Evolutionary conservation across 2,329 filamentous ascomycete species (phyloP), one percentile per base, ranked within the genome.

Genomic region (Fusarium nurragi): DNA sequence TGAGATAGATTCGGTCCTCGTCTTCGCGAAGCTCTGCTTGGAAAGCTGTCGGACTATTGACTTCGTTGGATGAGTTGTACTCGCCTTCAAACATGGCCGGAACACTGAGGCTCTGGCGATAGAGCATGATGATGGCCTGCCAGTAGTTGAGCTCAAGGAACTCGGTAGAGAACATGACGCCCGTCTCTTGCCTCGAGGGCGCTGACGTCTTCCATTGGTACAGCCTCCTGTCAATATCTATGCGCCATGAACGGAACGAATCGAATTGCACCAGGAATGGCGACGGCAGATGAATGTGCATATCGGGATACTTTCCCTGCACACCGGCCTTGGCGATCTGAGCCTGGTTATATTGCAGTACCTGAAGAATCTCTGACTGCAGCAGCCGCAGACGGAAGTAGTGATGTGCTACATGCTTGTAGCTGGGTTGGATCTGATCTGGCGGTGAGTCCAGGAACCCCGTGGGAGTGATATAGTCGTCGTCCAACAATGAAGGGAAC

Each of bases 111-210:
- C 93, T 95, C 77, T 97, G 94, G 53, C 94, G 85, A 76, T 98
- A 98, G 19, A 98, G 85, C 90, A 97, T 93, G 68, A 97, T 96
- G 60, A 98, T 89, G 5, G 93, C 93, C 76, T 97, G 94, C 94
- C 94, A 98, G 77, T 98, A 98, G 76, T 98, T 98, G 60, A 98
- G 84, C 71, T 97, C 93, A 6, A 97, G 79, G 71, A 98, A 97
- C 54, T 97, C 90, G 2, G 92, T 88, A 1, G 91, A 93, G 75
- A 98, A 98, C 5, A 88, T 88, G 4, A 98, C 95, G 2, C 94
- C 94, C 0, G 92, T 97, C 56, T 95, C 88, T 21, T 86, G 79
- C 63, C 90, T 89, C 0, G 86, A 89, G 0, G 94, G 95, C 2
- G 93, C 90, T 6, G 88, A 88, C 25, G 89, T 88, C 75, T 94